phyloP scores from a whole-genome alignment of 2,329 filamentous ascomycete species.

The Orbilia quercus region DNA sequence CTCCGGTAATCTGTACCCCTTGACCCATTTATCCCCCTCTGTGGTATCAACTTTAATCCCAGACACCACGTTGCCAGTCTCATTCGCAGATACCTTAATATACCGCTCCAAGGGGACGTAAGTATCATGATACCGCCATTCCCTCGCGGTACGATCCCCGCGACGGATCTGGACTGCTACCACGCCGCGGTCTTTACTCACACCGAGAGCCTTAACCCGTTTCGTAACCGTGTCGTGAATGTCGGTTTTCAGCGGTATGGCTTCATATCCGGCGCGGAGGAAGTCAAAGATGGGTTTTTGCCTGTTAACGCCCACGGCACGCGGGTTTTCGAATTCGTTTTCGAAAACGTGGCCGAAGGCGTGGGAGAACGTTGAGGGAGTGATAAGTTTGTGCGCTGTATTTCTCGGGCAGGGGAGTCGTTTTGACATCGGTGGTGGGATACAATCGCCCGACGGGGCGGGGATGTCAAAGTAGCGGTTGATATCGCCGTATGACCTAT shows the following conservation, averaged over 20 bases:
- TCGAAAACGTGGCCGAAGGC: conserved; percentile 50
- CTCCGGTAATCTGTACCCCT: conserved; percentile 34
- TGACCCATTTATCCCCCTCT: conserved; percentile 29
- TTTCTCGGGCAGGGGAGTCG: conserved; percentile 39
- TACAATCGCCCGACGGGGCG: conserved; percentile 27
- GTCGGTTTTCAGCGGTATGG: conserved; percentile 18
- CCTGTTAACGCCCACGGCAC: conserved; percentile 17
- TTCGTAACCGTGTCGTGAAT: conserved; percentile 21
- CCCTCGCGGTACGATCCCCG: conserved; percentile 35
- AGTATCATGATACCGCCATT: conserved; percentile 42
- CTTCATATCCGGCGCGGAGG: conserved; percentile 44
- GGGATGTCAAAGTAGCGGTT: conserved; percentile 44
- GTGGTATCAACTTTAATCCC: not conserved
- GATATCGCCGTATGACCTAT: conserved; percentile 51
- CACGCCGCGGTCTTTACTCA: conserved; percentile 23
- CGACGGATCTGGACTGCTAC: conserved; percentile 48
- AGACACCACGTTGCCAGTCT: conserved; percentile 13
- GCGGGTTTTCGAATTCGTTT: conserved; percentile 45
- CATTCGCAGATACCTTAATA: conserved; percentile 40
- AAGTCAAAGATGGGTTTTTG: conserved; percentile 47
- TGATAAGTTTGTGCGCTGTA: conserved; percentile 40
- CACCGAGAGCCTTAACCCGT: conserved; percentile 22
- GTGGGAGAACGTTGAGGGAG: conserved; percentile 34
- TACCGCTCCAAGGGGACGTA: conserved; percentile 40
- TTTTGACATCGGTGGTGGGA: conserved; percentile 41